Evolutionary conservation across 805 yeast species (phyloP), one percentile per base, ranked within the genome.

Genomic region (Monosporozyma siamensis): DNA sequence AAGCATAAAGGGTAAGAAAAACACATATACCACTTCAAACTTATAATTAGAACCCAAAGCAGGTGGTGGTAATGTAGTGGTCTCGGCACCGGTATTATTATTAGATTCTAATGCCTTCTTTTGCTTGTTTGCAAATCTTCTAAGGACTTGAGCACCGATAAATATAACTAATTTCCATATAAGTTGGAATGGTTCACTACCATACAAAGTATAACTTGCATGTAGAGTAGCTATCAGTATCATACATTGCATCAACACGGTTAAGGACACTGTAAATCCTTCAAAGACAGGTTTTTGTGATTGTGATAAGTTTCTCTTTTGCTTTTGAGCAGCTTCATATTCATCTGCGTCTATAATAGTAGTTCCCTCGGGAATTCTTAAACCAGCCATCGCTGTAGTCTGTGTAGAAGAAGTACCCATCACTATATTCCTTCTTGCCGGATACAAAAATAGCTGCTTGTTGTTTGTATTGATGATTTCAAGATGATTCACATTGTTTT

Each of bases 1-100:
- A 6, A 64, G 24, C 51, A 59, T 49, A 8, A 59, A 46, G 2
- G 70, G 67, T 17, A 67, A 34, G 45, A 56, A 65, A 4, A 64
- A 42, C 31, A 63, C 31, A 44, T 66, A 66, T 3, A 65, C 32
- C 3, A 59, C 50, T 40, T 66, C 65, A 56, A 65, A 67, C 11
- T 54, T 52, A 1, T 66, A 36, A n/a, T 37, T 23, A 24, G 9
- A 21, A 3, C 27, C 17, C 8, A 23, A 24, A n/a, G 11, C 18
- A 15, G 20, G 12, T 4, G 22, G 2, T 10, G 10, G n/a, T n/a
- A n/a, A n/a, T n/a, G n/a, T n/a, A n/a, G n/a, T n/a, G n/a, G n/a
- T n/a, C n/a, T n/a, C n/a, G n/a, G 6, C 36, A 18, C 21, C 22
- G 15, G n/a, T 11, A 11, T 34, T 32, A 25, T 29, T 39, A 24